Conservation (phyloP, 129 eudicot genomes). For the Arctium lappa region DNA sequence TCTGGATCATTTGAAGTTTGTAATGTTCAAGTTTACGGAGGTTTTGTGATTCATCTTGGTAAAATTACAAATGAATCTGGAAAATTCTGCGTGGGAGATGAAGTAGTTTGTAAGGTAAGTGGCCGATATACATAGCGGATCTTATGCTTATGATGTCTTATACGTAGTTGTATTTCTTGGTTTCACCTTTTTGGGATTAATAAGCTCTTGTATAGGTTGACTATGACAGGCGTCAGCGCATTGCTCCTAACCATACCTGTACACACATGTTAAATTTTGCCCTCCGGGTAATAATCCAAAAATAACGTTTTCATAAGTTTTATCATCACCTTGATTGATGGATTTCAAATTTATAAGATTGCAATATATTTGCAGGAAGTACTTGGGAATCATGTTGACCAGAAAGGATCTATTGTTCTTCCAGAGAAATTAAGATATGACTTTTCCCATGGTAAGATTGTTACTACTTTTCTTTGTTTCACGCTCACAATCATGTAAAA, state of each 20-base stretch:
- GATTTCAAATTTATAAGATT: not conserved
- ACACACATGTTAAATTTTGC: conserved; percentile 98
- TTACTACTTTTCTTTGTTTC: not conserved
- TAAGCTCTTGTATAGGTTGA: conserved; percentile 55
- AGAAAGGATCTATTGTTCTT: conserved; percentile 98
- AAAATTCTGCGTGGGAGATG: conserved; percentile 60
- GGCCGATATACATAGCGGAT: not conserved
- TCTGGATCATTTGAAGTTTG: conserved; percentile 66
- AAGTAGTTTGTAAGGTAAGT: conserved; percentile 77
- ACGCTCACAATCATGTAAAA: not conserved
- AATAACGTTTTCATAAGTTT: not conserved
- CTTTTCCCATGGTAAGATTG: conserved; percentile 78
- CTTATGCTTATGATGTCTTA: not conserved
- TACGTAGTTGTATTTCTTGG: conserved; percentile 1
- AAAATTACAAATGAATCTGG: conserved; percentile 54
- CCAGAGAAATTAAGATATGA: conserved; percentile 95
- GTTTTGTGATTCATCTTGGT: conserved; percentile 84
- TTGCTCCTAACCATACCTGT: conserved; percentile 99
- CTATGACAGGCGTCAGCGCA: conserved; percentile 68
- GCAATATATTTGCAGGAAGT: conserved; percentile 61
- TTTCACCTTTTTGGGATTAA: conserved; percentile 13
- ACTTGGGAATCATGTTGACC: conserved; percentile 91
- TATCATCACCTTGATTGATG: not conserved
- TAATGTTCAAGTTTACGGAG: conserved; percentile 81
- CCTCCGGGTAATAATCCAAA: conserved; percentile 64